These are phyloP conservation scores for Sclerotinia minor DNA, from an alignment of 2,329 filamentous ascomycete genomes.

Conservation along the genomic window DNA sequence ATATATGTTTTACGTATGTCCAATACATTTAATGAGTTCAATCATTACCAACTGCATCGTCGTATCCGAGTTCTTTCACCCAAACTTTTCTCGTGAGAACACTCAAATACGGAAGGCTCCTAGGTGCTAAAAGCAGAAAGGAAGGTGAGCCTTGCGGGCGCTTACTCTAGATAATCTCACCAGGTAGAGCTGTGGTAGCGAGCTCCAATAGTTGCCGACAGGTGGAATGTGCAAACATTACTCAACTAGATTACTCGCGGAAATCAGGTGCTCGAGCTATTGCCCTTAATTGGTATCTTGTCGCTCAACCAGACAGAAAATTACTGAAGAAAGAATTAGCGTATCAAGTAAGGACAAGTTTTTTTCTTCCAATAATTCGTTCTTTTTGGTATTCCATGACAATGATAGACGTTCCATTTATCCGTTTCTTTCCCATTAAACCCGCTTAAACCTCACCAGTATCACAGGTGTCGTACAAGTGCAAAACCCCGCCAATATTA, in stretches of 20 bases:
- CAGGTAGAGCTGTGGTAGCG: not conserved
- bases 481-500: not conserved
- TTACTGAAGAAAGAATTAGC: constrained; percentile 3
- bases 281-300: not conserved
- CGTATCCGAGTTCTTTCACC: not conserved
- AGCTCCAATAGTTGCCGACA: not conserved
- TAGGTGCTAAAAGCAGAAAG: not conserved
- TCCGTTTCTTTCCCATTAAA: not conserved
- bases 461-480: not conserved
- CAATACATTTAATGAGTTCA: not conserved
- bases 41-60: not conserved
- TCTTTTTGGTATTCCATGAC: not conserved
- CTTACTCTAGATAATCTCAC: not conserved
- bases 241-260: constrained; percentile 2
- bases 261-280: not conserved
- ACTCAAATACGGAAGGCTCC: not conserved
- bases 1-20: not conserved
- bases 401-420: not conserved
- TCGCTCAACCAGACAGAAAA: not conserved
- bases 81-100: not conserved
- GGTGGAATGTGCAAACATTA: constrained; percentile 6
- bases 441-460: not conserved
- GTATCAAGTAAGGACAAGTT: constrained; percentile 26
- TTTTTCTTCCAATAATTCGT: constrained; percentile 1
- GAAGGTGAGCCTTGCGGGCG: not conserved